Conservation (phyloP, 139 green algal genomes). For the Micromonas commoda region DNA sequence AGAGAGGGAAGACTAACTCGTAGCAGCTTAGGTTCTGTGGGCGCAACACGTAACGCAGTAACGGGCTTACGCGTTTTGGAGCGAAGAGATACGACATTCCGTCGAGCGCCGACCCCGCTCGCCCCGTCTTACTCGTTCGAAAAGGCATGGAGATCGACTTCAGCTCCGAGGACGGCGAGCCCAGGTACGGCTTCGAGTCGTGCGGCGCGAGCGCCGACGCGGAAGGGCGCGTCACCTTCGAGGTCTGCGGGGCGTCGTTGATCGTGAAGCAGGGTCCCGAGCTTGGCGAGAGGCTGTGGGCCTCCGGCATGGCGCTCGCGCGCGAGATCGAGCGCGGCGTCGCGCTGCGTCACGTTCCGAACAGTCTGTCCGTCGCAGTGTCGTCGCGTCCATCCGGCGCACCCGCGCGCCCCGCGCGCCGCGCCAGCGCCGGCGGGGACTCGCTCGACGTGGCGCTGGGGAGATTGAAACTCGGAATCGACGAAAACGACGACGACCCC, state of each 20-base stretch:
- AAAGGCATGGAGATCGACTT: slow-evolving; percentile 1
- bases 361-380: neutral
- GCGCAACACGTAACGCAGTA: too few relatives aligned
- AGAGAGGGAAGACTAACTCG: too few relatives aligned
- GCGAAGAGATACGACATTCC: too few relatives aligned
- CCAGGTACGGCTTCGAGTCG: neutral
- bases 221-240: neutral
- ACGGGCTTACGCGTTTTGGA: too few relatives aligned
- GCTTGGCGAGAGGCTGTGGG: neutral
- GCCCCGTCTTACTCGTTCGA: too few relatives aligned
- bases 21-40: too few relatives aligned
- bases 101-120: too few relatives aligned
- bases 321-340: neutral
- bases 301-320: neutral
- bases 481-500: neutral
- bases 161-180: neutral
- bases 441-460: too few relatives aligned
- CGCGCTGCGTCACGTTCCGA: neutral
- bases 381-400: too few relatives aligned
- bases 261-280: neutral
- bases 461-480: neutral
- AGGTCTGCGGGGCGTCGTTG: neutral
- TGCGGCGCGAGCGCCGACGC: neutral
- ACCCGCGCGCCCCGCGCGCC: too few relatives aligned
- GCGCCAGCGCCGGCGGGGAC: too few relatives aligned